A percentile compares a stretch with the other conserved stretches of the same genome.
phyloP scores from a whole-genome alignment of 129 eudicot genomes.

The Sambucus nigra region DNA sequence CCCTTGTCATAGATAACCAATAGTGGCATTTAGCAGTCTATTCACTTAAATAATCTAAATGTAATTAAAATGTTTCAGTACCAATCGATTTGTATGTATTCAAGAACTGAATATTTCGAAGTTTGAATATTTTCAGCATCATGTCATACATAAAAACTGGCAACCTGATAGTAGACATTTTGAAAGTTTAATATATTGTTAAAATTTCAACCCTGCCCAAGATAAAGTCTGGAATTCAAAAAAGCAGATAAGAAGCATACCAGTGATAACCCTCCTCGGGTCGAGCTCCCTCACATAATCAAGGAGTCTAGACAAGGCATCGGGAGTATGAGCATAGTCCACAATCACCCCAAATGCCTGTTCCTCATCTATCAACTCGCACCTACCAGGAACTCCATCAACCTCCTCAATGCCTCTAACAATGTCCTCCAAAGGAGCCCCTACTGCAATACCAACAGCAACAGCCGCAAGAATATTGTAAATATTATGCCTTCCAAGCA shows the following conservation, averaged over 20 bases:
- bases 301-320: slow-evolving; percentile 81
- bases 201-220: not conserved
- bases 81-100: too few relatives aligned
- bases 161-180: not conserved
- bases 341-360: slow-evolving; percentile 97
- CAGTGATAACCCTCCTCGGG: slow-evolving; percentile 82
- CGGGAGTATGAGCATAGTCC: slow-evolving; percentile 87
- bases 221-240: not conserved
- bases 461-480: slow-evolving; percentile 94
- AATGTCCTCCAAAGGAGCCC: slow-evolving; percentile 91
- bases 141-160: not conserved
- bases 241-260: slow-evolving; percentile 27
- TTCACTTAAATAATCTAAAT: too few relatives aligned
- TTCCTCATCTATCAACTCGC: slow-evolving; percentile 96
- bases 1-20: not conserved
- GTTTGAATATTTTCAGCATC: not conserved
- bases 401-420: slow-evolving; percentile 99
- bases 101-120: too few relatives aligned
- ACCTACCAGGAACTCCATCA: slow-evolving; percentile 94
- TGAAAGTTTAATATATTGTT: not conserved
- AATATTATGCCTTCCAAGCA: slow-evolving; percentile 81
- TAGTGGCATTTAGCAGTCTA: not conserved
- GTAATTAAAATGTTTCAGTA: not conserved
- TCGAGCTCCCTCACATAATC: slow-evolving; percentile 76
- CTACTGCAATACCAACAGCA: slow-evolving; percentile 94